phyloP scores from a whole-genome alignment of 2,329 filamentous ascomycete species.

The Aspergillus sp. region DNA sequence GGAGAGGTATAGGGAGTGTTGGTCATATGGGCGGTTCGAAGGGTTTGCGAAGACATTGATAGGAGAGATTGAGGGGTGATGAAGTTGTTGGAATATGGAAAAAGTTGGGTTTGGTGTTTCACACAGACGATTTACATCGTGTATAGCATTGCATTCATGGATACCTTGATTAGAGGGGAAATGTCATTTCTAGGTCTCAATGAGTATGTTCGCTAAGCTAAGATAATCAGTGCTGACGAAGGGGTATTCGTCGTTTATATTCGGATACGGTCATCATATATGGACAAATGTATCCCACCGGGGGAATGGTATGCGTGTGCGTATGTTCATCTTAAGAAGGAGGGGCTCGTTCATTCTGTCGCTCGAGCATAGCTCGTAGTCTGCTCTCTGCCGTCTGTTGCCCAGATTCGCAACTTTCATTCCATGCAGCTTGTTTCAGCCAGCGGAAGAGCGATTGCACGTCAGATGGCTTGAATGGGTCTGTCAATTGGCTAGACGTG shows the following conservation, averaged over 20 bases:
- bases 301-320: background rate
- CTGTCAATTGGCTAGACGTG: background rate
- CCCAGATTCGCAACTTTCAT: slow-evolving; percentile 15
- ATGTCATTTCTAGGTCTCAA: background rate
- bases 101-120: background rate
- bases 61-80: slow-evolving; percentile 25
- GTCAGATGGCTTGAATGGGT: slow-evolving; percentile 23
- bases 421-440: slow-evolving; percentile 29
- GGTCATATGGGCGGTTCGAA: slow-evolving; percentile 44
- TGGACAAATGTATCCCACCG: background rate
- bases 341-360: slow-evolving; percentile 17
- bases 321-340: background rate
- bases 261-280: background rate
- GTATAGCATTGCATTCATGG: background rate
- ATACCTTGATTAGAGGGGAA: background rate
- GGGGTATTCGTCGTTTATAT: background rate
- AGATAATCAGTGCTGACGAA: background rate
- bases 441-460: slow-evolving; percentile 37
- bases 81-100: background rate
- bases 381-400: slow-evolving; percentile 37
- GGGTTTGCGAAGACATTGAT: slow-evolving; percentile 39
- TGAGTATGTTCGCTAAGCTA: background rate
- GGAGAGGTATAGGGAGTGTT: slow-evolving; percentile 45
- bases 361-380: slow-evolving; percentile 38
- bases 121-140: background rate